Evolutionary conservation across 106 monocot genomes (phyloP).

Genomic region (Allium sativum): DNA sequence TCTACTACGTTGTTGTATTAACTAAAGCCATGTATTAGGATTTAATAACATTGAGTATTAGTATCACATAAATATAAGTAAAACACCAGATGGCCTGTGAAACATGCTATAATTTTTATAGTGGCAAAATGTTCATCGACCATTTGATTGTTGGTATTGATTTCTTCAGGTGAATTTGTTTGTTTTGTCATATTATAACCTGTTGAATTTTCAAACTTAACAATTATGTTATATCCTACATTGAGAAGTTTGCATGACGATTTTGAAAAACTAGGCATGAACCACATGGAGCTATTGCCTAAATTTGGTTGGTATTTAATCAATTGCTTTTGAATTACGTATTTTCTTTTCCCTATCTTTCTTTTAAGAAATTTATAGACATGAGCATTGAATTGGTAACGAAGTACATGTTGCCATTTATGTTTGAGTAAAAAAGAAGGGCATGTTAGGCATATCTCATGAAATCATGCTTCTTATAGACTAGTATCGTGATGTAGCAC

Average conservation of each 20-base stretch:
- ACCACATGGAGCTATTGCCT: background rate
- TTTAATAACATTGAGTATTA: too few species aligned
- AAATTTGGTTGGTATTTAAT: too few species aligned
- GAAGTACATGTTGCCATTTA: too few species aligned
- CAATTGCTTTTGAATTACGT: too few species aligned
- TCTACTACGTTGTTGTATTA: conserved; percentile 14
- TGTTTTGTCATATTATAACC: background rate
- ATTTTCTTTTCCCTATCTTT: too few species aligned
- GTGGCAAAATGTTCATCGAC: conserved; percentile 32
- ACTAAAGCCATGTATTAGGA: too few species aligned
- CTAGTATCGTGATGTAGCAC: too few species aligned
- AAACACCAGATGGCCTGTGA: conserved; percentile 48
- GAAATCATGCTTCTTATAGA: too few species aligned
- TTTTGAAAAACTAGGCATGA: background rate
- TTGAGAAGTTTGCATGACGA: conserved; percentile 7
- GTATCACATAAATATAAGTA: background rate
- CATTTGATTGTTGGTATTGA: background rate
- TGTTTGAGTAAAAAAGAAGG: too few species aligned
- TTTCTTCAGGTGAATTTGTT: conserved; percentile 4
- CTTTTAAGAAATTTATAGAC: too few species aligned
- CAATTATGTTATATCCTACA: background rate
- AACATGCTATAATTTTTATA: conserved; percentile 44
- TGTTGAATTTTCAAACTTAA: background rate
- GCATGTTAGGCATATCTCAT: too few species aligned
- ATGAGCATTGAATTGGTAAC: too few species aligned